Conservation (phyloP, 805 yeast genomes). For the Wickerhamiella hasegawae region DNA sequence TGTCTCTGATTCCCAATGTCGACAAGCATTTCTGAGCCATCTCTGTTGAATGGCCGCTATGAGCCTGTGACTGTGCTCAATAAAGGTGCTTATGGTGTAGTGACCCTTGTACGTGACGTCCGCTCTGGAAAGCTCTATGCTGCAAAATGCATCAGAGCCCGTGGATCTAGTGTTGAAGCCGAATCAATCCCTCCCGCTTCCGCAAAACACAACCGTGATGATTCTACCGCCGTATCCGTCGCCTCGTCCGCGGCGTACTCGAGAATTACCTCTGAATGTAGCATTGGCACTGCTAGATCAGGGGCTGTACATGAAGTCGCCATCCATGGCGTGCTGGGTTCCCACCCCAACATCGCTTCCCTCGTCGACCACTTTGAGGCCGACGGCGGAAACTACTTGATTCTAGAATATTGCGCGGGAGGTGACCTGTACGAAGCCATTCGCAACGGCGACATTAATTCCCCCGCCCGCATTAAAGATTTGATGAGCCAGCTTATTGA, state of each 20-base stretch:
- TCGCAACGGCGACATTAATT: conserved; percentile 34
- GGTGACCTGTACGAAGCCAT: conserved; percentile 82
- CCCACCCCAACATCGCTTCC: conserved; percentile 62
- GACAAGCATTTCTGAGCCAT: too few species aligned
- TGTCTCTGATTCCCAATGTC: too few species aligned
- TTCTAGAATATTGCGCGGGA: conserved; percentile 74
- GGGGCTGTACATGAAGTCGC: conserved; percentile 55
- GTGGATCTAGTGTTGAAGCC: not conserved
- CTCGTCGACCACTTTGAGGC: conserved; percentile 59
- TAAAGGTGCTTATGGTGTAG: conserved; percentile 89
- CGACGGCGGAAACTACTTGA: conserved; percentile 36
- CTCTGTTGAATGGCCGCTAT: conserved; percentile 44
- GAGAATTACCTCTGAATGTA: not conserved
- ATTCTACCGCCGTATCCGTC: not conserved
- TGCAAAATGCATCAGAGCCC: conserved; percentile 48
- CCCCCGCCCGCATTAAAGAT: conserved; percentile 40
- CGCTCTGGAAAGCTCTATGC: conserved; percentile 47
- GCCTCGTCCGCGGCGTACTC: not conserved
- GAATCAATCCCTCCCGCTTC: not conserved
- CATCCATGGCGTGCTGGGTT: conserved; percentile 57
- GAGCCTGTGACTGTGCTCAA: conserved; percentile 45
- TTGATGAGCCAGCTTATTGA: conserved; percentile 66
- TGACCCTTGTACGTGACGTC: conserved; percentile 66
- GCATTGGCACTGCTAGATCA: not conserved
- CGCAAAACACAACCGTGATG: too few species aligned